Evolutionary conservation across 2,329 filamentous ascomycete genomes (phyloP), one percentile per base, ranked within the genome.

Genomic region (Pseudocercospora cruenta): DNA sequence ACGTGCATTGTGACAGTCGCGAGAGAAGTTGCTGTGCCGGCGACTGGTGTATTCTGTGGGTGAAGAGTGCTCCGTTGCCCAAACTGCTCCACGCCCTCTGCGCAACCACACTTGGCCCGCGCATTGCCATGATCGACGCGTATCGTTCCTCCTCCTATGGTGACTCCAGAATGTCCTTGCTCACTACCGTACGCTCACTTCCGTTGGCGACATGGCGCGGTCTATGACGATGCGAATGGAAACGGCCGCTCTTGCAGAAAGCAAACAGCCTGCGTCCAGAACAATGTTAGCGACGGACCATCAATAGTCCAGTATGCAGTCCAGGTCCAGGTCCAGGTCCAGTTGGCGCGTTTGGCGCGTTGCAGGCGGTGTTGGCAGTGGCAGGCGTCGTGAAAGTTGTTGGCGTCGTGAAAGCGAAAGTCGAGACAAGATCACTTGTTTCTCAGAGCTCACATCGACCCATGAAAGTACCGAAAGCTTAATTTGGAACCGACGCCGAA

Each of bases 21-120:
- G 45, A 28, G 31, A 28, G 22, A 16, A 54, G 45, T 22, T 58
- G 36, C 26, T 58, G 54, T 4, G 53, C 45, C 7, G 64, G 28
- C 33, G 58, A 59, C 21, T 61, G 31, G 57, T 63, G 66, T 76
- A 76, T 76, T 75, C 74, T 77, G 31, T 72, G 73, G 10, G 72
- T 76, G 65, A 76, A 76, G 19, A 76, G 67, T n/a, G 76, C 74
- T 49, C 76, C 76, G 47, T 74, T 77, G 12, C 76, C 76, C 33
- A 75, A 43, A 60, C 76, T 76, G 53, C 76, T 70, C 76, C 76
- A 78, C 12, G 76, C 75, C 58, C 69, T 67, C 55, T 69, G 70
- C 64, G 71, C 71, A 16, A 74, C 33, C 26, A 73, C 39, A 62
- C 62, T 68, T 26, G 68, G 65, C 60, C 67, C 69, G 62, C 68